Base-by-base conservation (phyloP, 768 basidiomycete species). In the Hericium alpestre region DNA sequence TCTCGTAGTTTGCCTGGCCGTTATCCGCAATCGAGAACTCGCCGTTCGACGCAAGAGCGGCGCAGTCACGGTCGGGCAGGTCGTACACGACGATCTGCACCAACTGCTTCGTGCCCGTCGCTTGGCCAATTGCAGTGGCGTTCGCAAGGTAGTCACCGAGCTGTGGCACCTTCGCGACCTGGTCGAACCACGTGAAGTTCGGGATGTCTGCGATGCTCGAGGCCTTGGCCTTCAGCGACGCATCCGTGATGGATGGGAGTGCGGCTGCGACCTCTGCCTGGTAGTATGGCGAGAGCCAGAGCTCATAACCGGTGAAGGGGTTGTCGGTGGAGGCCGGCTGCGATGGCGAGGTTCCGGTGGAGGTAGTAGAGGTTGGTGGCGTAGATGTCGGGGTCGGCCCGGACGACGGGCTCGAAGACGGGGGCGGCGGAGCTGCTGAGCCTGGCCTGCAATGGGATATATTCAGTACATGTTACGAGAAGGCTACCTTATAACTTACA, bases 11-110 rank as follows among this genome's bases (percentile, higher is more conserved):
- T 58, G 73, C 74, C 55, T 76, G 71, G 52, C 82, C 82, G 63
- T 74, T 73, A 66, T 83, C 68, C 46, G 79, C 79, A 61, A 83
- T 80, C 53, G 69, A 71, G 71, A 82, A 83, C 69, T 83, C 83
- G 71, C 83, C 82, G 64, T 83, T 83, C 51, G 83, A 85, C 38
- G 83, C 80, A 58, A 74, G 68, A 58, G 83, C 83, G 53, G 81
- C 80, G 64, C 83, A 85, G 62, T 84, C 83, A 72, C 83, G 81
- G 59, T 83, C 80, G 51, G 82, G 82, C 25, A 84, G 71, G 61
- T 84, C 82, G 65, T 74, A 74, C 52, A 74, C 66, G 59, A 74
- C 72, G 58, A 73, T 72, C 56, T 70, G 72, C 20, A 73, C 63
- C 53, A 73, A 63, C 62, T 75, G 74, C 63, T 80, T 80, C 49